Percentiles rank a stretch among this genome's conserved stretches.
These are phyloP conservation scores for Cadophora sp. DNA, from an alignment of 2,329 filamentous ascomycete species.

Conservation along the genomic window DNA sequence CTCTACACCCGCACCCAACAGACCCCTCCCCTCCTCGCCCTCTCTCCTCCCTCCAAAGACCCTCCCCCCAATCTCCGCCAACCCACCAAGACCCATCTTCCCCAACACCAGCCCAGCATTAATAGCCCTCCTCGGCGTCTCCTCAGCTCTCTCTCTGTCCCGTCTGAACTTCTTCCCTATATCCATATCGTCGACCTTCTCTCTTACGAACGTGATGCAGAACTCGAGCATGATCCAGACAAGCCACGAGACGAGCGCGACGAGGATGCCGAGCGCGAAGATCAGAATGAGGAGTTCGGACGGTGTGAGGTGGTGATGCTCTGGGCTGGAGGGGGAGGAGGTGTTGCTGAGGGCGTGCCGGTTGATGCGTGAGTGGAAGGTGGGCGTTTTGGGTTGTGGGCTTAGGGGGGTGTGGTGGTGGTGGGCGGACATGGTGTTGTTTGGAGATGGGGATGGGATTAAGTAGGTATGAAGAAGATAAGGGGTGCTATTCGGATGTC, in stretches of 20 bases:
- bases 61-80: constrained; percentile 8
- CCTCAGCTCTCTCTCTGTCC: constrained; percentile 4
- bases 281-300: constrained; percentile 27
- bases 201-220: constrained; percentile 19
- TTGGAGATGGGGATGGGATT: neutral
- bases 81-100: constrained; percentile 18
- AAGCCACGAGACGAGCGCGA: constrained; percentile 28
- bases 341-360: constrained; percentile 3
- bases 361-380: constrained; percentile 17
- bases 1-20: constrained; percentile 6
- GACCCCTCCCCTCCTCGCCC: constrained; percentile 8
- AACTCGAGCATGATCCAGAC: constrained; percentile 27
- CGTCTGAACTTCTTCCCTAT: constrained; percentile 5
- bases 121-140: constrained; percentile 5
- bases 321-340: neutral
- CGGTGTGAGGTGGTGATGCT: constrained; percentile 23
- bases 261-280: constrained; percentile 18
- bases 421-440: constrained; percentile 8
- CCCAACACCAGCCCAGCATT: neutral
- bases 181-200: constrained; percentile 25
- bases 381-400: constrained; percentile 8
- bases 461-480: neutral
- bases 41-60: constrained; percentile 4
- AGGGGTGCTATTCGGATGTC: neutral
- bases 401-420: constrained; percentile 3